Conservation (phyloP, 129 eudicot species). For the Lonicera japonica region DNA sequence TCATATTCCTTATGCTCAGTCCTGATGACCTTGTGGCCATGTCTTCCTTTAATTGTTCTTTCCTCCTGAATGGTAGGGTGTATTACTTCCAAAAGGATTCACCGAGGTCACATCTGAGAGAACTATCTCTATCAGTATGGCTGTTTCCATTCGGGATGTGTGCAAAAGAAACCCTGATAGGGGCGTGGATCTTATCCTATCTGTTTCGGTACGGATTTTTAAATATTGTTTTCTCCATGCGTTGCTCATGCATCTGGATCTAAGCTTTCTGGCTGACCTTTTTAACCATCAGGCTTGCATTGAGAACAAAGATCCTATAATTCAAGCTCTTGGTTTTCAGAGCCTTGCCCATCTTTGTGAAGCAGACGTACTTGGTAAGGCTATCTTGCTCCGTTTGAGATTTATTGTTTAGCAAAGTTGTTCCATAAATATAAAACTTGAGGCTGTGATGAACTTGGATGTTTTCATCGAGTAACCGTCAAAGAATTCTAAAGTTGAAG, state of each 20-base stretch:
- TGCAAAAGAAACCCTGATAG: constrained; percentile 91
- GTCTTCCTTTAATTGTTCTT: constrained; percentile 4
- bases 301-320: constrained; percentile 55
- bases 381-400: constrained; percentile 14
- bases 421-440: not conserved
- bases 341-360: constrained; percentile 96
- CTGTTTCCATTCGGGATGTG: constrained; percentile 73
- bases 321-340: constrained; percentile 78
- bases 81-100: constrained; percentile 67
- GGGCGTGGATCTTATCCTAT: constrained; percentile 88
- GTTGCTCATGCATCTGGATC: constrained; percentile 1
- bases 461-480: too few species aligned
- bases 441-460: not conserved
- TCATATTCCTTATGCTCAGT: not conserved
- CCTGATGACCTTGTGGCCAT: not conserved
- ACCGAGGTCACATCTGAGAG: constrained; percentile 42
- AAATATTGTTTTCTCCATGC: not conserved
- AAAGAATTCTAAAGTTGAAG: too few species aligned
- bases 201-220: constrained; percentile 66
- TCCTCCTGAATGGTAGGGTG: constrained; percentile 35
- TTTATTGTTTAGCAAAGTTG: not conserved
- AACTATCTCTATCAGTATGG: constrained; percentile 62
- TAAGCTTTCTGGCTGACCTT: constrained; percentile 14
- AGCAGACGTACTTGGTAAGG: constrained; percentile 93
- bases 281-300: constrained; percentile 65